phyloP scores from a whole-genome alignment of 768 basidiomycete species.

The Pleurotus pulmonarius region DNA sequence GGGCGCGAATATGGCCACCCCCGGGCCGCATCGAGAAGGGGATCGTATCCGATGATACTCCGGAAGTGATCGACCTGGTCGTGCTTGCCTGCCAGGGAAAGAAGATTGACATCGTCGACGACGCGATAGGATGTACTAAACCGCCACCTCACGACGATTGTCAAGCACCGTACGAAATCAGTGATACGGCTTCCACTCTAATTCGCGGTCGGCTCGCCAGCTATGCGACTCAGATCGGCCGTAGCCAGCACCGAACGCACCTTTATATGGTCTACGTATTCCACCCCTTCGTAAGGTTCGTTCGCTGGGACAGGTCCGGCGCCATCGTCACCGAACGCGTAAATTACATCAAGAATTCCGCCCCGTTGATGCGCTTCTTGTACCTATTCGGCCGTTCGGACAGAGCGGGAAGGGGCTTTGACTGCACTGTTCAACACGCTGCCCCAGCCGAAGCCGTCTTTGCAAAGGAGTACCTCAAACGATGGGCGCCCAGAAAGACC shows the following conservation, averaged over 20 bases:
- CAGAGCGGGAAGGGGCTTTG: not conserved
- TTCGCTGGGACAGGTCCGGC: slow-evolving; percentile 31
- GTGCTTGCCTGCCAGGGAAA: not conserved
- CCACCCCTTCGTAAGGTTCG: slow-evolving; percentile 20
- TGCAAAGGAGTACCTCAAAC: not conserved
- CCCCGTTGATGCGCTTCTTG: slow-evolving; percentile 19
- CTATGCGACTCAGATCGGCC: slow-evolving; percentile 17
- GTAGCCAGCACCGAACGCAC: slow-evolving; percentile 24
- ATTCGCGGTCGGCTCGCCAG: slow-evolving; percentile 17
- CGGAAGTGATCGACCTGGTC: slow-evolving; percentile 9
- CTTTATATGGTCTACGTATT: slow-evolving; percentile 25
- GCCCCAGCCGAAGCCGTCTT: not conserved
- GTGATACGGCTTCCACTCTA: not conserved
- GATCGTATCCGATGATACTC: not conserved
- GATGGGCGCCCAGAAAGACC: not conserved
- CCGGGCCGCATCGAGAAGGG: not conserved
- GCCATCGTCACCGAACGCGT: slow-evolving; percentile 21
- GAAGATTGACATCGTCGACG: no score
- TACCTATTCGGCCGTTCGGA: slow-evolving; percentile 13
- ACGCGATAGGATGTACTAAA: no score
- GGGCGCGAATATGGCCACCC: not conserved
- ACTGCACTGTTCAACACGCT: not conserved
- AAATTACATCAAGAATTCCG: slow-evolving; percentile 14
- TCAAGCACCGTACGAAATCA: not conserved
- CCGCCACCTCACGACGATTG: not conserved